Base-by-base conservation (phyloP, 352 stramenopile species). In the Stramenopiles sp. region DNA sequence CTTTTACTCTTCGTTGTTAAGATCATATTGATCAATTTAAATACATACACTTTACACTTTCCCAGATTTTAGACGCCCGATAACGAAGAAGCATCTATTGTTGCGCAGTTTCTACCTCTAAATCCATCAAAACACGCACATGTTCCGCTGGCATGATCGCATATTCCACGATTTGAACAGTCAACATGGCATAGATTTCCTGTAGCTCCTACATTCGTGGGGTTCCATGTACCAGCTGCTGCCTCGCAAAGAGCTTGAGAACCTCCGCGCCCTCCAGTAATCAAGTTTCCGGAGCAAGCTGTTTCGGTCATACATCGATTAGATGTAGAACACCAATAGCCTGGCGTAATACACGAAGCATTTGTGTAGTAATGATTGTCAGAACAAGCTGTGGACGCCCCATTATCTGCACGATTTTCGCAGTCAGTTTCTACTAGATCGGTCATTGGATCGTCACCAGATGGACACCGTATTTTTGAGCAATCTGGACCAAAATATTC, bases 101-200 rank as follows among this genome's bases (percentile, higher is more conserved):
- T 83, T 30, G 67, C 80, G 82, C 87, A 90, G 67, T 83, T 86
- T 30, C 84, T 67, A 67, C 93, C 93, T 83, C 96, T 91, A 82
- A 91, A 97, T 0, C 92, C 92, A 67, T 82, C 80, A 81, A 95
- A 97, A 83, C 92, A 97, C 55, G 83, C 86, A 85, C 93, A 97
- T n/a, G 85, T 67, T 0, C 92, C 92, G 0, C 81, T 89, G 31
- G 82, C 85, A 84, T 95, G 94, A 87, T 96, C 87, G 85, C 93
- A 97, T 7, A 92, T 84, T 0, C 93, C 93, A 7, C 92, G 90
- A 82, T 96, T 96, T 7, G 89, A 94, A 84, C 93, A 98, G 81
- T 97, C 92, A 85, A 92, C 90, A 85, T 97, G 96, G 84, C 93
- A 94, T 83, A 97, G 92, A 7, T 89, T 93, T 39, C 90, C 90